These are phyloP conservation scores for Miscanthus lutarioriparius DNA, from an alignment of 176 grass and related monocot genomes.

Conservation along the genomic window DNA sequence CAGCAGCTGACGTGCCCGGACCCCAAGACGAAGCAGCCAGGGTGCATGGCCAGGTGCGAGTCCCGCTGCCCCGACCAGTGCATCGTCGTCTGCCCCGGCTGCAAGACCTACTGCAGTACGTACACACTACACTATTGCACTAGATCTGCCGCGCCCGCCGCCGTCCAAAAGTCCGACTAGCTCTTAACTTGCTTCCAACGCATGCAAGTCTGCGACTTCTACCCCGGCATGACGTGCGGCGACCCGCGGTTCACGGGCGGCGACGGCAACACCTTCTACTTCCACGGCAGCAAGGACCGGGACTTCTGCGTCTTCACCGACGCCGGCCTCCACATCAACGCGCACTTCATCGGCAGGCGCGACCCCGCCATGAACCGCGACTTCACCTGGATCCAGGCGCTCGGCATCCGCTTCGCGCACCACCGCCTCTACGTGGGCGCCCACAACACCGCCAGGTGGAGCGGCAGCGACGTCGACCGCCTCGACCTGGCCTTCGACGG, in stretches of 20 bases:
- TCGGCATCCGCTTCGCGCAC: constrained; percentile 51
- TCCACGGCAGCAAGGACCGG: constrained; percentile 38
- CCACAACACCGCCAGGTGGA: constrained; percentile 40
- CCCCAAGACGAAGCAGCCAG: too few species aligned
- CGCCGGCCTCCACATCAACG: constrained; percentile 41
- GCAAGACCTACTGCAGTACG: too few species aligned
- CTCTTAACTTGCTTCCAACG: too few species aligned
- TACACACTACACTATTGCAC: too few species aligned
- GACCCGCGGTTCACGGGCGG: constrained; percentile 40
- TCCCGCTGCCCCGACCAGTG: too few species aligned
- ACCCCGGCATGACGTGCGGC: constrained; percentile 25
- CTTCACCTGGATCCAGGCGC: constrained; percentile 59
- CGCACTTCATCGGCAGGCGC: constrained; percentile 51
- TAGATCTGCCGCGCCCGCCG: too few species aligned
- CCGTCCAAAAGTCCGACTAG: too few species aligned
- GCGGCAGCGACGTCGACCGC: constrained; percentile 19
- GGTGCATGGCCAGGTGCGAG: too few species aligned
- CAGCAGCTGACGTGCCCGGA: too few species aligned
- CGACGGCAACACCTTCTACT: constrained; percentile 55
- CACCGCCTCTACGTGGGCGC: constrained; percentile 53
- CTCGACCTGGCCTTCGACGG: constrained; percentile 47
- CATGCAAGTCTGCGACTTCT: constrained; percentile 30
- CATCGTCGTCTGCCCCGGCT: too few species aligned
- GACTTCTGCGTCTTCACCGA: constrained; percentile 56
- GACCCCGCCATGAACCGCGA: constrained; percentile 41